These are phyloP conservation scores for Akanthomyces dipterigenus DNA, from an alignment of 2,329 filamentous ascomycete genomes.

Conservation along the genomic window DNA sequence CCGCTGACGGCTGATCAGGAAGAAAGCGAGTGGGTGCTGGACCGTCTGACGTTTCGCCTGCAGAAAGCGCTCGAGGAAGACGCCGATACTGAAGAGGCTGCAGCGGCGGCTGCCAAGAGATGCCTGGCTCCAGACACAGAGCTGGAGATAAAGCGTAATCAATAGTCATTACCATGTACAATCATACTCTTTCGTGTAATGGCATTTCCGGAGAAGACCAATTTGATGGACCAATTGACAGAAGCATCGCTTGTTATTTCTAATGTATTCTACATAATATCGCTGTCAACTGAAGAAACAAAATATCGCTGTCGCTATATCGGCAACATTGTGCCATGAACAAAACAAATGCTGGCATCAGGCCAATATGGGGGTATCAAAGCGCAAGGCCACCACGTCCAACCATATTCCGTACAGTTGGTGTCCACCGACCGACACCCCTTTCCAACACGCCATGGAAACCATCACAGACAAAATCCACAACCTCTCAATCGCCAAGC, in stretches of 20 bases:
- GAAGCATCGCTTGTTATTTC: too few species aligned
- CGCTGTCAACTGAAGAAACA: neutral
- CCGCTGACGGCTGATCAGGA: constrained; percentile 63
- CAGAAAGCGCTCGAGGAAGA: constrained; percentile 23
- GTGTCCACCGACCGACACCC: too few species aligned
- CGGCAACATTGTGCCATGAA: neutral
- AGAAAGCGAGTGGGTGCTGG: constrained; percentile 68
- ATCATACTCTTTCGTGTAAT: neutral
- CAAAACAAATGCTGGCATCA: neutral
- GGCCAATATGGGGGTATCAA: neutral
- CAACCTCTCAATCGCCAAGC: constrained; percentile 24
- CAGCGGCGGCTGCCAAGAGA: constrained; percentile 1
- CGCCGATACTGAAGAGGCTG: constrained; percentile 13
- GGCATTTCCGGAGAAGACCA: neutral
- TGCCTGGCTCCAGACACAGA: neutral
- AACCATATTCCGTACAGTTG: neutral
- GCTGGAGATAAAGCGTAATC: neutral
- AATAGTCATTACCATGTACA: neutral
- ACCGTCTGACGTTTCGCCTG: constrained; percentile 53
- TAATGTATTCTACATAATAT: neutral
- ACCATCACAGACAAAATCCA: neutral
- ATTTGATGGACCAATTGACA: neutral
- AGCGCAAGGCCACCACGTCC: neutral
- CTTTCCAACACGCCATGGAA: neutral
- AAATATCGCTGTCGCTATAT: neutral